phyloP scores from a whole-genome alignment of 768 basidiomycete species.

The Hortiboletus flavorubellus region DNA sequence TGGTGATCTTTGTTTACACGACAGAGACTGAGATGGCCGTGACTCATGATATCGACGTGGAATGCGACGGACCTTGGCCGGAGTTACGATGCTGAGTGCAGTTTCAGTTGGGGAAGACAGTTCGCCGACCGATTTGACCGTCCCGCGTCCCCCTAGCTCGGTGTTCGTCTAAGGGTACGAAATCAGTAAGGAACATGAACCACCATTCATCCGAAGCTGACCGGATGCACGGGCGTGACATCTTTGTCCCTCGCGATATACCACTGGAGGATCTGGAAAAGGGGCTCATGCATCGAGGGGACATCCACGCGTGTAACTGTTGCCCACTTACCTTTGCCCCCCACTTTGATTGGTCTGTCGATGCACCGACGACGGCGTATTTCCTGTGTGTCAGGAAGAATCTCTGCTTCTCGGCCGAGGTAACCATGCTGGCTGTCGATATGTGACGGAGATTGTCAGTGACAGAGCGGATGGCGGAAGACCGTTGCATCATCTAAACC shows the following conservation, averaged over 20 bases:
- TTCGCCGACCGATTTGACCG: slow-evolving; percentile 52
- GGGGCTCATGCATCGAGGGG: not conserved
- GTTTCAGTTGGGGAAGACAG: slow-evolving; percentile 62
- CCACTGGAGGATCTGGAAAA: slow-evolving; percentile 70
- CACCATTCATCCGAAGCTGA: slow-evolving; percentile 31
- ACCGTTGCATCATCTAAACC: slow-evolving; percentile 1
- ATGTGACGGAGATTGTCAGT: slow-evolving; percentile 2
- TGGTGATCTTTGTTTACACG: slow-evolving; percentile 54
- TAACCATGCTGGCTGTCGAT: slow-evolving; percentile 22
- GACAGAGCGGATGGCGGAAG: slow-evolving; percentile 4
- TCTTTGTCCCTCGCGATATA: slow-evolving; percentile 56
- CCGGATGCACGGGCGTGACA: slow-evolving; percentile 75
- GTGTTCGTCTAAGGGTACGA: slow-evolving; percentile 53
- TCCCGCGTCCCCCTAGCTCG: slow-evolving; percentile 63
- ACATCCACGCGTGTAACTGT: too few species aligned
- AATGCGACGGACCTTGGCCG: slow-evolving; percentile 50
- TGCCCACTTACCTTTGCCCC: slow-evolving; percentile 59
- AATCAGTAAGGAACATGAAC: not conserved
- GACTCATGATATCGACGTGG: not conserved
- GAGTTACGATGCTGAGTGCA: slow-evolving; percentile 76
- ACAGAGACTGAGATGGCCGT: not conserved
- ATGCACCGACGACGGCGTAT: slow-evolving; percentile 82
- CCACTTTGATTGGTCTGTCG: slow-evolving; percentile 72
- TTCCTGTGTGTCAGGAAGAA: slow-evolving; percentile 58
- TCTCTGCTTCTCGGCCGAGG: slow-evolving; percentile 42